phyloP scores from a whole-genome alignment of 2,329 filamentous ascomycete species.

The Xylariaceae sp. region DNA sequence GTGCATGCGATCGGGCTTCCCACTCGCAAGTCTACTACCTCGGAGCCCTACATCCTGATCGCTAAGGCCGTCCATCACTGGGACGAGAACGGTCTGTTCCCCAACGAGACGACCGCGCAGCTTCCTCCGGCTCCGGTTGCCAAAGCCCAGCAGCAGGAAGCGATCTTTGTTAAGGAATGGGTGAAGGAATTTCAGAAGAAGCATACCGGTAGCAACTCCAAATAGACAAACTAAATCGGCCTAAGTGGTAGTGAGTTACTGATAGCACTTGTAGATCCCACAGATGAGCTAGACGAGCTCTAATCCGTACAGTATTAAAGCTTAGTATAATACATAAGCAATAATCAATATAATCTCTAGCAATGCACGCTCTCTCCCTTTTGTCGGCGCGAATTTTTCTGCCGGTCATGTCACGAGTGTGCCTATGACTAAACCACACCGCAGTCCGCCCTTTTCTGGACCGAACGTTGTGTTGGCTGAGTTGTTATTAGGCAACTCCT shows the following conservation, averaged over 20 bases:
- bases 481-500: no score
- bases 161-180: constrained; percentile 71
- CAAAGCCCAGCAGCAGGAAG: constrained; percentile 63
- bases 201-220: constrained; percentile 15
- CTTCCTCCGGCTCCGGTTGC: constrained; percentile 66
- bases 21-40: constrained; percentile 63
- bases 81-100: constrained; percentile 74
- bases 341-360: neutral
- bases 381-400: no score
- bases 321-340: constrained; percentile 5
- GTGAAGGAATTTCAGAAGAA: constrained; percentile 61
- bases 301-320: constrained; percentile 5
- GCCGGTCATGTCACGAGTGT: no score
- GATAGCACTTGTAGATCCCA: constrained; percentile 28
- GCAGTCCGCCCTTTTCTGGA: no score
- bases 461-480: no score
- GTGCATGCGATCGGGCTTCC: constrained; percentile 70
- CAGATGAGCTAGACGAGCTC: constrained; percentile 24
- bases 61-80: constrained; percentile 77
- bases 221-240: constrained; percentile 4
- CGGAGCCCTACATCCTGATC: constrained; percentile 77
- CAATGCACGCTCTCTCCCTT: no score
- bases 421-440: no score
- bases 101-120: constrained; percentile 63
- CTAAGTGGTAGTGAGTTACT: constrained; percentile 20